These are phyloP conservation scores for Leptographium procerum DNA, from an alignment of 2,329 filamentous ascomycete species.

Conservation along the genomic window DNA sequence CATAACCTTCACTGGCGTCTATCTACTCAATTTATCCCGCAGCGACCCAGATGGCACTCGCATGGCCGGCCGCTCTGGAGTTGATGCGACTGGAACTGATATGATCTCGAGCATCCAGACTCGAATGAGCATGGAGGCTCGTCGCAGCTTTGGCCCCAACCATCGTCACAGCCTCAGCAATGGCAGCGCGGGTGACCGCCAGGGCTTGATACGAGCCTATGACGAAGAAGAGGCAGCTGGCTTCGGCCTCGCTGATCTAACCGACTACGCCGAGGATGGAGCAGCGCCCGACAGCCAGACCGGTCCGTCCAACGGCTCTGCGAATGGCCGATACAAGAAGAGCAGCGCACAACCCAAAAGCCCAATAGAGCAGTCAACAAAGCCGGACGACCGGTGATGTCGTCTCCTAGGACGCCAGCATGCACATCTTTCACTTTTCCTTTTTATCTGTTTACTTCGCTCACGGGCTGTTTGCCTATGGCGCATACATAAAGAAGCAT, in stretches of 20 bases:
- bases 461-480: not conserved
- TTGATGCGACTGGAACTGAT: slow-evolving; percentile 81
- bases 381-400: slow-evolving; percentile 3
- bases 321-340: slow-evolving; percentile 12
- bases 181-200: slow-evolving; percentile 54
- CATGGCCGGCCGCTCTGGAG: slow-evolving; percentile 47
- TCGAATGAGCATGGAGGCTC: slow-evolving; percentile 81
- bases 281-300: slow-evolving; percentile 32
- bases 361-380: slow-evolving; percentile 3
- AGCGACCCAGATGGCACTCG: slow-evolving; percentile 73
- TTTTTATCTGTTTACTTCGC: not conserved
- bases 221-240: slow-evolving; percentile 68
- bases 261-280: slow-evolving; percentile 64
- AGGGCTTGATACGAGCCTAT: slow-evolving; percentile 78
- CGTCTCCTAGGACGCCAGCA: not conserved
- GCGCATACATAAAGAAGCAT: slow-evolving; percentile 5
- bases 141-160: slow-evolving; percentile 52
- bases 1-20: slow-evolving; percentile 89
- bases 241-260: slow-evolving; percentile 68
- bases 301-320: slow-evolving; percentile 24
- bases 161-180: slow-evolving; percentile 49
- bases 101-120: slow-evolving; percentile 83
- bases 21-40: slow-evolving; percentile 90
- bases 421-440: not conserved
- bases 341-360: not conserved